Conservation (phyloP, 1,284 basidiomycete genomes). For the Puccinia sorghi region DNA sequence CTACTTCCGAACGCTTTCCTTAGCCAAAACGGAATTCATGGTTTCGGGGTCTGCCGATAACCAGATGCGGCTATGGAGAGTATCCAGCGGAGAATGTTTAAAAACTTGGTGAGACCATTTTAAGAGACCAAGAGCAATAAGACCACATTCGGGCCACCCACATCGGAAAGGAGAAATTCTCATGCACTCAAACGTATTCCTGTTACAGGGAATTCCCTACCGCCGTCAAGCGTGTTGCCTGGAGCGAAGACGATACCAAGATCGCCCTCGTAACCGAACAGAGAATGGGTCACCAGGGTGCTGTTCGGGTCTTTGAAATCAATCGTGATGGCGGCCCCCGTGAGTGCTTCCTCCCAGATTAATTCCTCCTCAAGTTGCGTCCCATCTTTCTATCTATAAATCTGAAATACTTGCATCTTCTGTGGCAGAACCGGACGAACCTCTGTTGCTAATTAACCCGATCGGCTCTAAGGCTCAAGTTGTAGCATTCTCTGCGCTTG, state of each 20-base stretch:
- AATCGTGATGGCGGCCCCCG: constrained; percentile 73
- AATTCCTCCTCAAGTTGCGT: not conserved
- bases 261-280: constrained; percentile 94
- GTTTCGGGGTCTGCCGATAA: constrained; percentile 87
- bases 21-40: constrained; percentile 80
- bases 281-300: constrained; percentile 80
- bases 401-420: too few species aligned
- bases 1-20: constrained; percentile 1
- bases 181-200: not conserved
- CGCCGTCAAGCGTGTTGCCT: constrained; percentile 90
- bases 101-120: constrained; percentile 51
- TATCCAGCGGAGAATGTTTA: constrained; percentile 80
- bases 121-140: not conserved
- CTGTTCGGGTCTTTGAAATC: constrained; percentile 85
- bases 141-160: not conserved
- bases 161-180: constrained; percentile 26
- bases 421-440: constrained; percentile 70
- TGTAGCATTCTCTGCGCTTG: constrained; percentile 80
- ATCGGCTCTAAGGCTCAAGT: constrained; percentile 92
- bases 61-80: constrained; percentile 85
- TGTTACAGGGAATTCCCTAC: constrained; percentile 91
- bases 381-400: too few species aligned
- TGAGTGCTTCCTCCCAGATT: constrained; percentile 61
- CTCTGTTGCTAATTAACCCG: constrained; percentile 78
- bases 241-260: constrained; percentile 80